A percentile compares a stretch with the other conserved stretches of the same genome.
Evolutionary conservation across 352 stramenopile species (phyloP).

Genomic region (Elongisporangium senticosum): DNA sequence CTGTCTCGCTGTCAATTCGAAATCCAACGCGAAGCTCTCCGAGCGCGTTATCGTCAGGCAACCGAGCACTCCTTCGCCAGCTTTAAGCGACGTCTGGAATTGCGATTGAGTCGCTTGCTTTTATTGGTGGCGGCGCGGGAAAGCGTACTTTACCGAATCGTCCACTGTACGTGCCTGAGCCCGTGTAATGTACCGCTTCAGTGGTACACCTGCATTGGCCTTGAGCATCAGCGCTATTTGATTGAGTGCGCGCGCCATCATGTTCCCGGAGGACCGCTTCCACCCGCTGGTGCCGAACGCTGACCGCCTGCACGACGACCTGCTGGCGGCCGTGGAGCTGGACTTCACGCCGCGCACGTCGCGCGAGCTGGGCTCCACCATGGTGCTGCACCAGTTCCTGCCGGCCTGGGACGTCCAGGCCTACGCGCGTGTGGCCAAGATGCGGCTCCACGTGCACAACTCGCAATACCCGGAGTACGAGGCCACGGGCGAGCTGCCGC

Average conservation of each 20-base stretch:
- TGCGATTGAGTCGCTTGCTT: neutral
- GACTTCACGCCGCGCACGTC: constrained; percentile 64
- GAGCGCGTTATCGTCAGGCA: neutral
- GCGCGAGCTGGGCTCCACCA: constrained; percentile 52
- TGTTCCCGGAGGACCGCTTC: constrained; percentile 82
- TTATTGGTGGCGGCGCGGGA: constrained; percentile 21
- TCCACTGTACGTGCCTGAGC: neutral
- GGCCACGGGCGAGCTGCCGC: constrained; percentile 71
- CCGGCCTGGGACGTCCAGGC: constrained; percentile 81
- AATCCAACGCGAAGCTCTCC: neutral
- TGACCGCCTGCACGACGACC: constrained; percentile 63
- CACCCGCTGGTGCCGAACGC: constrained; percentile 66
- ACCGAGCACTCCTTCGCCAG: neutral
- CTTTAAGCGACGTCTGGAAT: neutral
- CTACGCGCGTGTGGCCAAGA: constrained; percentile 72
- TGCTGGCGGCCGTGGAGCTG: constrained; percentile 40
- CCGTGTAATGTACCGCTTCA: neutral
- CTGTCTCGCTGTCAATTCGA: neutral
- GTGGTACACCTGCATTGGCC: neutral
- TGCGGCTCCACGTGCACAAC: constrained; percentile 82
- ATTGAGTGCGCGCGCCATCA: constrained; percentile 13
- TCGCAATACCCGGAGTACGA: constrained; percentile 79
- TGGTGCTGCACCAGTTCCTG: constrained; percentile 82
- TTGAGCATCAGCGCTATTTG: constrained; percentile 1
- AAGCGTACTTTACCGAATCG: constrained; percentile 16